These are phyloP conservation scores for Trametes sanguinea DNA, from an alignment of 768 basidiomycete genomes.

Conservation along the genomic window DNA sequence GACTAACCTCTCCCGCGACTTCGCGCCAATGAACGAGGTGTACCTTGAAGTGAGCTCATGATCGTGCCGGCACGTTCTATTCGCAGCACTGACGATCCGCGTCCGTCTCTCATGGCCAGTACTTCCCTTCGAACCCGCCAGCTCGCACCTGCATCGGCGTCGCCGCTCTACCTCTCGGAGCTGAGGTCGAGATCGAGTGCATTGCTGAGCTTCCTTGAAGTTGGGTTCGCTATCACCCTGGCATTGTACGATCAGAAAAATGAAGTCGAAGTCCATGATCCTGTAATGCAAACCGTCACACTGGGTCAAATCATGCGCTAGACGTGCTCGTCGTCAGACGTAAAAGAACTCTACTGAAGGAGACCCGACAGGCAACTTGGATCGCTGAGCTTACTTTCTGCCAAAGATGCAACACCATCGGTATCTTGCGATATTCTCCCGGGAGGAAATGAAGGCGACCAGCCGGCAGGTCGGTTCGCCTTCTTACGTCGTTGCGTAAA, in stretches of 20 bases:
- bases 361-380: too few species aligned
- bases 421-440: too few species aligned
- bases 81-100: neutral
- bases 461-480: too few species aligned
- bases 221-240: neutral
- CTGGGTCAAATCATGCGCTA: too few species aligned
- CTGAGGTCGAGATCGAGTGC: constrained; percentile 63
- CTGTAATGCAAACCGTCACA: neutral
- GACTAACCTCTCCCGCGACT: constrained; percentile 39
- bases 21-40: constrained; percentile 41
- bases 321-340: too few species aligned
- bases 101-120: constrained; percentile 35
- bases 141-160: constrained; percentile 64
- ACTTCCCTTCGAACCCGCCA: constrained; percentile 49
- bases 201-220: constrained; percentile 44
- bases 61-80: neutral
- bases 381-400: too few species aligned
- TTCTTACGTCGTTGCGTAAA: too few species aligned
- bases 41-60: constrained; percentile 36
- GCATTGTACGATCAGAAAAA: neutral
- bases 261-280: neutral
- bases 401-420: too few species aligned
- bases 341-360: too few species aligned
- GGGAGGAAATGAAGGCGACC: too few species aligned
- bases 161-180: constrained; percentile 50